A percentile compares a stretch with the other conserved stretches of the same genome.
These are phyloP conservation scores for Pichia sp. DNA, from an alignment of 1,139 yeast species.

Conservation along the genomic window DNA sequence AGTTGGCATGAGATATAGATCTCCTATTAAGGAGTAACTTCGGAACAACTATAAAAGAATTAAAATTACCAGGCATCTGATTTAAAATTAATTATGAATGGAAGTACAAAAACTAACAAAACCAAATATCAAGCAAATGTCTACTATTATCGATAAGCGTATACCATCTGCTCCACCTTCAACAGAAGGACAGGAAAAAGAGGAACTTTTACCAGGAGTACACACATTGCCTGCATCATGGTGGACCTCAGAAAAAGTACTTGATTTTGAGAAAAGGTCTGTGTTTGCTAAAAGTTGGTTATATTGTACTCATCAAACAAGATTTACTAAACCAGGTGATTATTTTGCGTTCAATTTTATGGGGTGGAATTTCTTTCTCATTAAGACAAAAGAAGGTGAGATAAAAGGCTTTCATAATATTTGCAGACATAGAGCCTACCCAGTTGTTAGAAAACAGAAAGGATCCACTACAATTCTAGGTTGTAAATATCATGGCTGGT, in stretches of 20 bases:
- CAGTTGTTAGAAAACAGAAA: constrained; percentile 48
- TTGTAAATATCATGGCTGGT: constrained; percentile 62
- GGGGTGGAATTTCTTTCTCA: constrained; percentile 50
- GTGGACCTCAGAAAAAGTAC: constrained; percentile 55
- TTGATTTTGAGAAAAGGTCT: constrained; percentile 50
- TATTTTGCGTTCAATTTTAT: constrained; percentile 43
- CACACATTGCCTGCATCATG: constrained; percentile 60
- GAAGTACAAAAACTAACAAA: neutral
- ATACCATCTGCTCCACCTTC: constrained; percentile 24
- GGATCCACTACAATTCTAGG: constrained; percentile 53
- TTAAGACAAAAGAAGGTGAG: constrained; percentile 44
- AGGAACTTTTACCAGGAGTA: constrained; percentile 33
- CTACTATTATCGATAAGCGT: constrained; percentile 19
- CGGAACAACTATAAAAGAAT: too few species aligned
- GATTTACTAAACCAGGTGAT: constrained; percentile 51
- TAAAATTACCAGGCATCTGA: too few species aligned
- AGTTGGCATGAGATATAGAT: too few species aligned
- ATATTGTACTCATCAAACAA: constrained; percentile 41
- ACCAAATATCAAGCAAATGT: neutral
- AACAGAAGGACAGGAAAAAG: constrained; percentile 17
- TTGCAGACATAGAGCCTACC: constrained; percentile 59
- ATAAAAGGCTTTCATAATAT: constrained; percentile 57
- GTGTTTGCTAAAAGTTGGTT: constrained; percentile 52
- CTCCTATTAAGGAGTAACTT: too few species aligned
- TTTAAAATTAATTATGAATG: too few species aligned